Conservation (phyloP, 2,329 filamentous ascomycete genomes). For the Nigrograna mackinnonii region DNA sequence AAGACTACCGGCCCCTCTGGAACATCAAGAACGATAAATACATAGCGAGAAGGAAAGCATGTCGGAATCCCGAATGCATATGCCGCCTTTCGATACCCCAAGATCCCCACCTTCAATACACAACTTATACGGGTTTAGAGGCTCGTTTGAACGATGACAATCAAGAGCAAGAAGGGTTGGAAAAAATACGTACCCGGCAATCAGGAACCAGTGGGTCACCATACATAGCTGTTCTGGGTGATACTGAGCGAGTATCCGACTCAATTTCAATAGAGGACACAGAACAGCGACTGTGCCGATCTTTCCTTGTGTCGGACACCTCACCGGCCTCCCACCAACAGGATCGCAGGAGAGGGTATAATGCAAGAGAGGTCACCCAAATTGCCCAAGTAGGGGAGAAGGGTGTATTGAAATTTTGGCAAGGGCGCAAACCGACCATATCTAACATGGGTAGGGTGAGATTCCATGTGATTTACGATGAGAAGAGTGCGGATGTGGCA, state of each 20-base stretch:
- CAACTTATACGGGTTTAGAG: no score
- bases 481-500: background rate
- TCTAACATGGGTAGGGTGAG: background rate
- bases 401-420: background rate
- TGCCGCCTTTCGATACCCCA: background rate
- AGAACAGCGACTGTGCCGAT: no score
- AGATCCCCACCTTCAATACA: background rate
- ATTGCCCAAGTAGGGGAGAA: background rate
- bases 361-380: background rate
- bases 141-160: no score
- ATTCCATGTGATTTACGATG: background rate
- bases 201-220: no score
- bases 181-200: no score
- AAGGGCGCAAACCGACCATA: background rate
- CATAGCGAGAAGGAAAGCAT: background rate
- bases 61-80: background rate
- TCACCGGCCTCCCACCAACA: no score
- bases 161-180: no score
- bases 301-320: no score
- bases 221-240: no score
- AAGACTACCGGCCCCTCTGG: background rate
- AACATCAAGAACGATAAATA: background rate
- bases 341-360: background rate
- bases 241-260: no score
- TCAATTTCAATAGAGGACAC: no score